Evolutionary conservation across 176 grass and related monocot genomes (phyloP), one percentile per base, ranked within the genome.

Genomic region (Paspalum vaginatum): DNA sequence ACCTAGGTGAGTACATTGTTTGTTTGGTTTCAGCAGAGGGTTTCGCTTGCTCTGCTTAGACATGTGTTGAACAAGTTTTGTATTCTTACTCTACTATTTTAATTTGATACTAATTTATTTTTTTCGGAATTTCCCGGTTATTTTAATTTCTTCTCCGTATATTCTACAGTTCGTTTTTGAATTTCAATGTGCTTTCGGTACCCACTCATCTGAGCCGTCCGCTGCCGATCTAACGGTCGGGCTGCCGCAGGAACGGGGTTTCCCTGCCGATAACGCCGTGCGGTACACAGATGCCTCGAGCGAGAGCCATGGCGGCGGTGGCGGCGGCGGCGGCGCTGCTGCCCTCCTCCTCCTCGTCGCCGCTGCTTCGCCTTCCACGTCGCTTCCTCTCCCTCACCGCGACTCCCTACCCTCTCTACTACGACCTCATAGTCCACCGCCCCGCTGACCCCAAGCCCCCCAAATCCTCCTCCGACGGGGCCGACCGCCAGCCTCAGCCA

Each of bases 361-460:
- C 47, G 16, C 45, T 61, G 12, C 21, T 27, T 43, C 54, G 53
- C 59, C 8, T 84, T 65, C 75, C 41, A 2, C 85, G 61, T 42
- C 77, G 91, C 38, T 76, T 76, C 74, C 85, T 94, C 44, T 98
- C 95, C 2, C 83, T 89, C 66, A 93, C 91, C 8, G 76, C 91
- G 27, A 90, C 94, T 15, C 89, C 91, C 4, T 97, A 92, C 62
- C 94, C 91, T 2, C 94, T 97, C 38, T 94, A 97, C 85, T 97
- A 94, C 57, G 94, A 97, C 44, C 91, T 97, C 63, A 14, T 97
- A 64, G 71, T 80, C 80, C 89, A 94, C 85, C 90, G 91, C 40
- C 89, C 94, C 44, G 75, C 54, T 18, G 80, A 74, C 42, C 65
- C 80, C 45, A 85, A 68, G 2, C 20, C 91, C 40, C 79, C 82